Evolutionary conservation across 116 monocot species (phyloP), one percentile per base, ranked within the genome.

Genomic region (Posidonia oceanica): DNA sequence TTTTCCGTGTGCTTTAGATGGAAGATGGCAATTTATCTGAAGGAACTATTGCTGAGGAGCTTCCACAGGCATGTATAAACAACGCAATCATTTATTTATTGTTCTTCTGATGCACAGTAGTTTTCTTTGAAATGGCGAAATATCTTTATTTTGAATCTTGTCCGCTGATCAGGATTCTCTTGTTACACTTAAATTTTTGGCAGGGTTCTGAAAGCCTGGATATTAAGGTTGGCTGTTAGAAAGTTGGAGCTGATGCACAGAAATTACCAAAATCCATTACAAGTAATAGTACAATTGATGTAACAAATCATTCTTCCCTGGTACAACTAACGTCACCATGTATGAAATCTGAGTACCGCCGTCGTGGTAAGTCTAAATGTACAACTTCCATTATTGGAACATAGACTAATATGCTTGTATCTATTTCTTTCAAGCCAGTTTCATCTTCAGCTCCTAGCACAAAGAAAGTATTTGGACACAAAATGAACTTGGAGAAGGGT

Each of bases 21-120:
- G 83, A 83, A 67, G 85, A 91, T 41, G 74, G 80, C 73, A 87
- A 80, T 62, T 66, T 79, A 74, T 87, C 87, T 66, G 82, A 85
- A 51, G 77, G 81, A 70, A 83, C 91, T 65, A 70, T 85, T 72
- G 85, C 85, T 59, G 87, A 86, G 75, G 90, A 82, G 61, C 76
- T 76, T 55, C 80, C 80, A 69, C 80, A 84, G 84, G 90, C 67
- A 62, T 29, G 36, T 20, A 59, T 36, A 14, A 5, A 7, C 11
- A n/a, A 3, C 38, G 14, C 36, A 15, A 15, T 36, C 21, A 18
- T 18, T 21, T 51, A 36, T 64, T 10, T 8, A 2, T 36, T 48
- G 13, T 21, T 53, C 36, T 29, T 53, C 22, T 52, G 20, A 54
- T 21, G n/a, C n/a, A n/a, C n/a, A n/a, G n/a, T n/a, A n/a, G n/a